phyloP scores from a whole-genome alignment of 1,284 basidiomycete species.

The Phellinidium pouzarii region DNA sequence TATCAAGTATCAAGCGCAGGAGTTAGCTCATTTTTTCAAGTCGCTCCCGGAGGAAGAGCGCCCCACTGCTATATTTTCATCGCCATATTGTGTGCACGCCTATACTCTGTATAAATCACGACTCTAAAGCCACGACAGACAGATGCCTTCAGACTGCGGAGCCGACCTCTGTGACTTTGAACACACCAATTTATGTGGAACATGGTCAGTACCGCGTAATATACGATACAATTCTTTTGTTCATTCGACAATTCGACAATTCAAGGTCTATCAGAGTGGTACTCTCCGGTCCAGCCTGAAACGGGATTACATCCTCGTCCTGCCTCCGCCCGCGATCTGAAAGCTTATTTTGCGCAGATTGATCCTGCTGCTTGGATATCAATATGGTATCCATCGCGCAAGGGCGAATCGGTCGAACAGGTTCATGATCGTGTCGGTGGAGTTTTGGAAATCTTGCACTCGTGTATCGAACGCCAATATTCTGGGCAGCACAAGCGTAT shows the following conservation, averaged over 20 bases:
- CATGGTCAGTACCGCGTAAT: constrained; percentile 48
- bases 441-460: constrained; percentile 47
- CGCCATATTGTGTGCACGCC: constrained; percentile 61
- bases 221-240: not conserved
- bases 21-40: constrained; percentile 59
- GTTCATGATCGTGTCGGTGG: constrained; percentile 56
- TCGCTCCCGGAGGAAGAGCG: constrained; percentile 59
- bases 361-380: constrained; percentile 52
- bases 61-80: constrained; percentile 75
- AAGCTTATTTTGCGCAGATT: constrained; percentile 50
- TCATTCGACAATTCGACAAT: not conserved
- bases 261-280: constrained; percentile 78
- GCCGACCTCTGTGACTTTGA: constrained; percentile 55
- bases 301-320: constrained; percentile 73
- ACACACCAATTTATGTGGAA: constrained; percentile 55
- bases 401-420: constrained; percentile 61
- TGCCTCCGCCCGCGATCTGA: constrained; percentile 42
- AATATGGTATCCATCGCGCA: constrained; percentile 63
- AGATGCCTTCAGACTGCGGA: constrained; percentile 77
- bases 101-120: not conserved
- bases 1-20: constrained; percentile 64
- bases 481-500: constrained; percentile 41
- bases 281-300: constrained; percentile 60
- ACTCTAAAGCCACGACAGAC: constrained; percentile 37
- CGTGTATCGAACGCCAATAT: constrained; percentile 41